A percentile compares a stretch with the other conserved stretches of the same genome.
Conservation (phyloP, 2,329 filamentous ascomycete genomes). For the Xylariaceae sp. region DNA sequence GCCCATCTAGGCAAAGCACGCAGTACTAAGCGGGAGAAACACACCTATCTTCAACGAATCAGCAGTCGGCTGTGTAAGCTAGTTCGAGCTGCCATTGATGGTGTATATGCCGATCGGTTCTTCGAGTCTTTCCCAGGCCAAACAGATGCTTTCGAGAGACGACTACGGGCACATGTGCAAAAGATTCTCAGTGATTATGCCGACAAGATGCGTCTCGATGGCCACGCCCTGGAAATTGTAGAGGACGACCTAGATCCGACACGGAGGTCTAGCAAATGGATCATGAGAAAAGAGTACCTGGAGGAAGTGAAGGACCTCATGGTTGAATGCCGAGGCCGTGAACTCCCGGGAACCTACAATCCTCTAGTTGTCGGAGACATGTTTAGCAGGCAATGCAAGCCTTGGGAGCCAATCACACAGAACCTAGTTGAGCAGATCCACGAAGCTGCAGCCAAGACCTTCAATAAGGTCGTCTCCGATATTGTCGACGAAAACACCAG, state of each 20-base stretch:
- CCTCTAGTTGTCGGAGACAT: constrained; percentile 32
- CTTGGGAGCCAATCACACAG: constrained; percentile 32
- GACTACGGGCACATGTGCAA: constrained; percentile 31
- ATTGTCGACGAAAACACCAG: constrained; percentile 28
- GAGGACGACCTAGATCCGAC: constrained; percentile 23
- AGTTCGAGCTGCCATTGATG: constrained; percentile 45
- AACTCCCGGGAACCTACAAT: constrained; percentile 34
- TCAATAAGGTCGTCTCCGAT: constrained; percentile 26
- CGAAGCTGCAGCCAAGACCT: constrained; percentile 27
- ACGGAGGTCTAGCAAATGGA: constrained; percentile 9
- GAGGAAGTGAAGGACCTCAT: constrained; percentile 22
- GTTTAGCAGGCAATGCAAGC: constrained; percentile 33
- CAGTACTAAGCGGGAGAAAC: constrained; percentile 45
- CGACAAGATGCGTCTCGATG: constrained; percentile 27
- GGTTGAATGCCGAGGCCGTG: constrained; percentile 31
- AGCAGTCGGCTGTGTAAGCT: constrained; percentile 42
- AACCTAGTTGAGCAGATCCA: constrained; percentile 30
- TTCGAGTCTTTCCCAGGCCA: constrained; percentile 40
- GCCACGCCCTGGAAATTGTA: constrained; percentile 31
- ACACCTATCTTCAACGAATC: constrained; percentile 44
- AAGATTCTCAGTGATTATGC: constrained; percentile 27
- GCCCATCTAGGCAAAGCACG: constrained; percentile 47
- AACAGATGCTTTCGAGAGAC: constrained; percentile 29
- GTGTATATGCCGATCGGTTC: constrained; percentile 47
- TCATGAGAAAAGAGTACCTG: constrained; percentile 20